Evolutionary conservation across 495 filamentous ascomycete species (phyloP).

Genomic region (Oidiodendron maius): DNA sequence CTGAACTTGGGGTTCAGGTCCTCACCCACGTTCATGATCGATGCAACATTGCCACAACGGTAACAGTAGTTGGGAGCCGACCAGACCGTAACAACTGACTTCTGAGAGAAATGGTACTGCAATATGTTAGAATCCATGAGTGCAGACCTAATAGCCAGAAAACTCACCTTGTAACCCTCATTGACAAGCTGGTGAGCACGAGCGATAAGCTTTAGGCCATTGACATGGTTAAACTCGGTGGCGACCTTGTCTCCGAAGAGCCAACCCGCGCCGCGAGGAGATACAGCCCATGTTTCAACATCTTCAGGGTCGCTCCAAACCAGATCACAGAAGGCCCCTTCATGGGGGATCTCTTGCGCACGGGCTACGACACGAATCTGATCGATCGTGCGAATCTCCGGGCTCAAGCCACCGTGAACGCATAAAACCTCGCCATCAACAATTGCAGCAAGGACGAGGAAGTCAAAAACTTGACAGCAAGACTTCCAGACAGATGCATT

Average conservation of each 20-base stretch:
- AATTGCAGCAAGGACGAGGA: constrained; percentile 91
- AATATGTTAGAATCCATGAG: too few relatives aligned
- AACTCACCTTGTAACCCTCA: constrained; percentile 90
- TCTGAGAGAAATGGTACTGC: constrained; percentile 88
- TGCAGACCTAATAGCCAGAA: too few relatives aligned
- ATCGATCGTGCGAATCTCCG: constrained; percentile 93
- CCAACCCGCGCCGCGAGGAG: constrained; percentile 92
- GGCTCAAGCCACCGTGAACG: constrained; percentile 93
- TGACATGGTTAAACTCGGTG: constrained; percentile 98
- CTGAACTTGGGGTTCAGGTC: constrained; percentile 84
- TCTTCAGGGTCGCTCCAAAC: constrained; percentile 99
- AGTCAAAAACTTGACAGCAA: constrained; percentile 98
- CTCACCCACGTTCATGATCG: constrained; percentile 88
- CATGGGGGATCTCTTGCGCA: constrained; percentile 96
- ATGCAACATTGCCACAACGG: constrained; percentile 93
- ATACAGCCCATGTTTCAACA: constrained; percentile 96
- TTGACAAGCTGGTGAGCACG: constrained; percentile 96
- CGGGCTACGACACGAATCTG: constrained; percentile 95
- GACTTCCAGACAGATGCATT: constrained; percentile 99
- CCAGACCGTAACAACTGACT: constrained; percentile 99
- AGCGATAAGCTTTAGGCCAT: constrained; percentile 89
- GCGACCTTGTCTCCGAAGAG: constrained; percentile 96
- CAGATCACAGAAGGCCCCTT: constrained; percentile 95
- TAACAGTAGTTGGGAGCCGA: constrained; percentile 99
- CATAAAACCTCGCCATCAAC: constrained; percentile 96